Base-by-base conservation (phyloP, 257 asterid genomes). In the Craterostigma plantagineum region DNA sequence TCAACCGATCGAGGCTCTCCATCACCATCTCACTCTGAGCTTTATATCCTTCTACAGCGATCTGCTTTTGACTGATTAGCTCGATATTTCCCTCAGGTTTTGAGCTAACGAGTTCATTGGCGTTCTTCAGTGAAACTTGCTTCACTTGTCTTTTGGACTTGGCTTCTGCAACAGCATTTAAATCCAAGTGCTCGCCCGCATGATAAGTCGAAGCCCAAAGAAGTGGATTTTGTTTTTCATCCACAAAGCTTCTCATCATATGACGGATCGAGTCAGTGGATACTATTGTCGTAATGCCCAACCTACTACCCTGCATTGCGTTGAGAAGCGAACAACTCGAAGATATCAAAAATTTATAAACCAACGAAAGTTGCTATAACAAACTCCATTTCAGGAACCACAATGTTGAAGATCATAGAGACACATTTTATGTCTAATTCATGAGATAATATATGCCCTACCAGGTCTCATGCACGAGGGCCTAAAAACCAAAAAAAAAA, bases 21-120 rank as follows among this genome's bases (percentile, higher is more conserved):
- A 83, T 90, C 34, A 90, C 99, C 99, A 90, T 90, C 72, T 90
- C 99, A 53, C 99, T 90, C 61, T 90, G 99, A 45, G 99, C 99
- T 65, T 83, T 90, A 58, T 61, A 90, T 53, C 99, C 99, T 75
- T 79, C 94, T 42, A 90, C 58, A 27, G 96, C 99, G 95, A 90
- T 83, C 70, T 73, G 92, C 59, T 78, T 90, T 42, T 76, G 61
- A 61, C 94, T 70, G 54, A 83, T 67, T 56, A 77, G 50, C 46
- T 80, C 92, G 40, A 77, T 46, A 51, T 43, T 69, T 33, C 76
- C 83, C 50, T 68, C 76, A 7, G 72, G 51, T 54, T 70, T 72
- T 6, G 30, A 38, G 65, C 52, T 16, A 52, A 45, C 38, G 81
- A 62, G 46, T 71, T 47, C 55, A 70, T 59, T 53, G 82, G 53